These are phyloP conservation scores for Pleurozium schreberi DNA, from an alignment of 225 moss, liverwort and hornwort genomes.

Conservation along the genomic window DNA sequence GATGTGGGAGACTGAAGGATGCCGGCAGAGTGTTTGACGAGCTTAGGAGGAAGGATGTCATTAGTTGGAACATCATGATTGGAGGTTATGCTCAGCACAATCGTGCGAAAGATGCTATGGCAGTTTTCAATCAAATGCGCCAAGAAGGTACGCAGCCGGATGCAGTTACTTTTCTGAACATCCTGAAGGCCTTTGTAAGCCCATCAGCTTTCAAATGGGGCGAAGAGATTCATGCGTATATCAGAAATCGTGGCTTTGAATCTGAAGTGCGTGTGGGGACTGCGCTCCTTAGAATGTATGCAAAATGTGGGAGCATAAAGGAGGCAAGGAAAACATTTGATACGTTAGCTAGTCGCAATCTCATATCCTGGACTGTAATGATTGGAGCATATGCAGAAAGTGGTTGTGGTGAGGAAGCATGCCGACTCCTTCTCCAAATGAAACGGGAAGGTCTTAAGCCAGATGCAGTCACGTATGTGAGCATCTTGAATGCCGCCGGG, in stretches of 20 bases:
- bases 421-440: neutral
- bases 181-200: neutral
- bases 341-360: neutral
- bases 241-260: neutral
- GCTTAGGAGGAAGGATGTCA: neutral
- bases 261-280: neutral
- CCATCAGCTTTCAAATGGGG: neutral
- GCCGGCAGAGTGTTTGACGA: neutral
- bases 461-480: neutral
- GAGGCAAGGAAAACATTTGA: neutral
- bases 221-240: neutral
- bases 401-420: neutral
- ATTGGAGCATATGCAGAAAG: neutral
- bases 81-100: neutral
- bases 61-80: neutral
- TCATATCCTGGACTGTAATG: neutral
- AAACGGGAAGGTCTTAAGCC: neutral
- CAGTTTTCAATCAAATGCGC: neutral
- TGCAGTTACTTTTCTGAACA: neutral
- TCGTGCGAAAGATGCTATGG: neutral
- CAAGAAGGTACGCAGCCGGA: neutral
- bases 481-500: neutral
- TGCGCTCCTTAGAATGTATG: neutral
- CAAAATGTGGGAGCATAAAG: neutral
- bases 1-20: neutral